phyloP scores from a whole-genome alignment of 2,329 filamentous ascomycete species.

The Colletotrichum sp. region DNA sequence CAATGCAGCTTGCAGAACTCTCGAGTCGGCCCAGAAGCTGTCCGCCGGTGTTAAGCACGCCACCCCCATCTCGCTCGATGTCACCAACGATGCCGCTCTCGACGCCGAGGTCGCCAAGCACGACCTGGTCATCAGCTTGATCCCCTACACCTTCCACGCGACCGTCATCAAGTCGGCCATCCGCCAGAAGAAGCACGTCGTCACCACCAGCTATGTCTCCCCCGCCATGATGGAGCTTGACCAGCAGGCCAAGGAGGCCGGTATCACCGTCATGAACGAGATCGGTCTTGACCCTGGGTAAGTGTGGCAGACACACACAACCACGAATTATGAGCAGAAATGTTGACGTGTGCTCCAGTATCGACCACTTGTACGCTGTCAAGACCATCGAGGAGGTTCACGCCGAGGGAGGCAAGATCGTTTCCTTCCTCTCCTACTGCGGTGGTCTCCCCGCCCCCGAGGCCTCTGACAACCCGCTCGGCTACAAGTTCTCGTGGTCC shows the following conservation, averaged over 20 bases:
- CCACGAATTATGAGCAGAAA: not conserved
- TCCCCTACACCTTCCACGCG: constrained; percentile 91
- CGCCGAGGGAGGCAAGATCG: constrained; percentile 83
- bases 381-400: constrained; percentile 92
- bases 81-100: constrained; percentile 76
- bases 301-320: not conserved
- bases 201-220: constrained; percentile 93
- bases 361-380: constrained; percentile 81
- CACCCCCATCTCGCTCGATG: constrained; percentile 82
- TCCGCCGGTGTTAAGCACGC: constrained; percentile 75
- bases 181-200: constrained; percentile 91
- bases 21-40: constrained; percentile 78
- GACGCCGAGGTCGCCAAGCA: constrained; percentile 82
- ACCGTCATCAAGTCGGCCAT: constrained; percentile 93
- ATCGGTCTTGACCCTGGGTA: constrained; percentile 65
- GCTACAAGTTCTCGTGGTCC: constrained; percentile 89
- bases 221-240: constrained; percentile 93
- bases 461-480: constrained; percentile 84
- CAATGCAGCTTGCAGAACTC: constrained; percentile 76
- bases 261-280: constrained; percentile 98
- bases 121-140: constrained; percentile 81
- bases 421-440: constrained; percentile 83
- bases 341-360: constrained; percentile 38
- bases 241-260: constrained; percentile 81
- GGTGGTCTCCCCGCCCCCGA: constrained; percentile 78